phyloP scores from a whole-genome alignment of 768 basidiomycete species.

The Boletus sp. region DNA sequence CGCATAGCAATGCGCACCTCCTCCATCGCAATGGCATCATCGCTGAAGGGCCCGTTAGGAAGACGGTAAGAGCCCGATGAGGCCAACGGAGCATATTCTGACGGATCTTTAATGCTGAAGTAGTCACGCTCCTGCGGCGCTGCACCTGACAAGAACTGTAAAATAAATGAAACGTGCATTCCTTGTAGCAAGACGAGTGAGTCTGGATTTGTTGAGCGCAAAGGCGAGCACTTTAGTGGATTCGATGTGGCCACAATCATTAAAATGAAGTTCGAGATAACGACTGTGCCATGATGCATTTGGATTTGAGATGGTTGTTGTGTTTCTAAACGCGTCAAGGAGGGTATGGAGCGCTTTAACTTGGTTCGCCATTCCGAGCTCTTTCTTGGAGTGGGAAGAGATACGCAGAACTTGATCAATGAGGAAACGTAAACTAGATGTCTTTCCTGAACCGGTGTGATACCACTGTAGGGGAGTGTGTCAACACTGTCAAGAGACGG shows the following conservation, averaged over 20 bases:
- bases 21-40: constrained; percentile 81
- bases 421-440: constrained; percentile 68
- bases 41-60: constrained; percentile 82
- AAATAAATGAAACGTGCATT: constrained; percentile 87
- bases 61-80: constrained; percentile 89
- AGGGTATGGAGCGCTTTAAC: constrained; percentile 73
- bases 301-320: constrained; percentile 82
- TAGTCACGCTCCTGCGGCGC: constrained; percentile 76
- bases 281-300: constrained; percentile 84
- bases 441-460: constrained; percentile 89
- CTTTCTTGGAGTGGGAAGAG: constrained; percentile 78
- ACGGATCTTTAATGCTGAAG: constrained; percentile 75
- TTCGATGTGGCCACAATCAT: constrained; percentile 69
- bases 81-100: constrained; percentile 80
- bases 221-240: constrained; percentile 80
- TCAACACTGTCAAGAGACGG: constrained; percentile 4
- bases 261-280: constrained; percentile 85
- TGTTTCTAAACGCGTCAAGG: constrained; percentile 87
- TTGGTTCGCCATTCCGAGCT: constrained; percentile 67
- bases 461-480: constrained; percentile 54
- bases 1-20: constrained; percentile 80
- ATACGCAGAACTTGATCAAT: constrained; percentile 79
- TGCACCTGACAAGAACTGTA: constrained; percentile 90
- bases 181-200: constrained; percentile 74
- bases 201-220: constrained; percentile 86